Conservation (phyloP, 768 basidiomycete genomes). For the Boletus insuetus region DNA sequence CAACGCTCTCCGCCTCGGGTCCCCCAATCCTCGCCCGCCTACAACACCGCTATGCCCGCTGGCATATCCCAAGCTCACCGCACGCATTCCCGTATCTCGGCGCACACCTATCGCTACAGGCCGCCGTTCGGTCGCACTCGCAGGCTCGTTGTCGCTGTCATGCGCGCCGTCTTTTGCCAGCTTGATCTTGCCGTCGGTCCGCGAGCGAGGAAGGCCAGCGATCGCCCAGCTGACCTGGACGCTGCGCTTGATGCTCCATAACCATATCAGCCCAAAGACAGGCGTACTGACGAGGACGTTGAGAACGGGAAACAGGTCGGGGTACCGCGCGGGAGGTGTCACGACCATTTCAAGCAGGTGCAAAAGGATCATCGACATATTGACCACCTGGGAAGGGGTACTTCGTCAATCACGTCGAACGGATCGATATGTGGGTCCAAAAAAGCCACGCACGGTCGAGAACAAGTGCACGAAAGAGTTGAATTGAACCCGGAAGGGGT, state of each 20-base stretch:
- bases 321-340: conserved; percentile 70
- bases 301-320: conserved; percentile 80
- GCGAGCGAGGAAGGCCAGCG: conserved; percentile 45
- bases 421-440: not conserved
- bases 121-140: not conserved
- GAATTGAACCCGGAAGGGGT: conserved; percentile 50
- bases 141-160: conserved; percentile 10
- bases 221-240: conserved; percentile 81
- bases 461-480: conserved; percentile 50
- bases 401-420: conserved; percentile 1
- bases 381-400: conserved; percentile 42
- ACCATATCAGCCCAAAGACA: conserved; percentile 79
- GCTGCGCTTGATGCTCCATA: conserved; percentile 85
- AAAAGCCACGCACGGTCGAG: conserved; percentile 43
- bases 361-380: conserved; percentile 50
- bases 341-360: conserved; percentile 65
- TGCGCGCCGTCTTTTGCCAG: not conserved
- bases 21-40: conserved; percentile 4
- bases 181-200: not conserved
- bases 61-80: conserved; percentile 28
- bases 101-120: not conserved
- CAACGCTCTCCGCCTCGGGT: conserved; percentile 26
- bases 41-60: conserved; percentile 4
- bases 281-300: conserved; percentile 81
- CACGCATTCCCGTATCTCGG: conserved; percentile 22